phyloP scores from a whole-genome alignment of 139 green algal genomes.

The Tetratostichococcus sp. region DNA sequence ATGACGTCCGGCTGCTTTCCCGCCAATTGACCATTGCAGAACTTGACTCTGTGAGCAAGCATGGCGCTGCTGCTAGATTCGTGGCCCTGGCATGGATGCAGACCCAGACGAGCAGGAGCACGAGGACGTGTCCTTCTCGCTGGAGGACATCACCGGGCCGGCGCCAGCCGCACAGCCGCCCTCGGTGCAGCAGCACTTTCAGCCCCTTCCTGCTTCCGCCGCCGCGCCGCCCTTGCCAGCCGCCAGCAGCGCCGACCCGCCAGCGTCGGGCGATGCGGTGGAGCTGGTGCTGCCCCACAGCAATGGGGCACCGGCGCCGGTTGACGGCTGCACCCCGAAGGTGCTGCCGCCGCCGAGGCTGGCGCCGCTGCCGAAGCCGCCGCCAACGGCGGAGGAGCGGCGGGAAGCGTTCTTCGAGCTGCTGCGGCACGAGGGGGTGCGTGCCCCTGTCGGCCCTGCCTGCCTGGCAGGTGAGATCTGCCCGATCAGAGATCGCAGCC shows the following conservation, averaged over 20 bases:
- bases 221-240: not conserved
- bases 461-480: not conserved
- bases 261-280: not conserved
- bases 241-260: not conserved
- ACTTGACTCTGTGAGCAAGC: no score
- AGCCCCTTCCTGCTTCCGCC: not conserved
- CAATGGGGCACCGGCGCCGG: constrained; percentile 6
- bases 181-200: no score
- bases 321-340: constrained; percentile 2
- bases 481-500: no score
- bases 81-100: no score
- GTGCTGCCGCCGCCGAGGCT: constrained; percentile 3
- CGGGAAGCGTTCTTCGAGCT: constrained; percentile 56
- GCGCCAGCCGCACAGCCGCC: not conserved
- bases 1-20: no score
- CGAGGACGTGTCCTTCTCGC: constrained; percentile 39
- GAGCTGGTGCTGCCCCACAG: not conserved
- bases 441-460: constrained; percentile 4
- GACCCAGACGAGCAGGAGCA: constrained; percentile 5
- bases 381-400: constrained; percentile 11
- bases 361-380: not conserved
- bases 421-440: constrained; percentile 57
- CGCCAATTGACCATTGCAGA: no score
- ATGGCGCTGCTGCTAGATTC: no score
- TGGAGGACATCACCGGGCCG: constrained; percentile 23